A percentile compares a stretch with the other conserved stretches of the same genome.
Conservation (phyloP, 2,329 filamentous ascomycete species). For the Pleomassaria siparia region DNA sequence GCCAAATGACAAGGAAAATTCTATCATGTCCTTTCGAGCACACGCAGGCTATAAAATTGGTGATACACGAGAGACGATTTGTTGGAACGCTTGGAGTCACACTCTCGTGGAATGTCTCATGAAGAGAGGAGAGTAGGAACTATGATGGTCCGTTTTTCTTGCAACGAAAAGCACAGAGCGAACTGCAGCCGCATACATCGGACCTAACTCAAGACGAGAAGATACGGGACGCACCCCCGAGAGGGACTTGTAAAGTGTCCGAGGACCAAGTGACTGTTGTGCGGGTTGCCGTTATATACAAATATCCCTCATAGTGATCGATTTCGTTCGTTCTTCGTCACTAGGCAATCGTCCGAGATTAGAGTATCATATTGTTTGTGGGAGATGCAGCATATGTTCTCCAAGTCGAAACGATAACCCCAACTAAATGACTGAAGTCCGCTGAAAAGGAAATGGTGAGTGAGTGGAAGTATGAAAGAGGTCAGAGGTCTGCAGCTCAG, state of each 20-base stretch:
- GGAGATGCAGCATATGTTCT: neutral
- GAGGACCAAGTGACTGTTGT: slow-evolving; percentile 52
- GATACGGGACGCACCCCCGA: slow-evolving; percentile 48
- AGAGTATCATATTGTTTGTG: too few relatives aligned
- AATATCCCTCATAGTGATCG: neutral
- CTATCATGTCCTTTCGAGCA: too few relatives aligned
- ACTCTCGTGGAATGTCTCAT: slow-evolving; percentile 47
- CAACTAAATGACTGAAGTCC: neutral
- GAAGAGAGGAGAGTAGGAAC: slow-evolving; percentile 55
- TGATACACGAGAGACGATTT: slow-evolving; percentile 31
- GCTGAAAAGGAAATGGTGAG: neutral
- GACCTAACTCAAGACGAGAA: slow-evolving; percentile 51
- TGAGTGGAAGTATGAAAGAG: neutral
- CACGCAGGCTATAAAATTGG: too few relatives aligned
- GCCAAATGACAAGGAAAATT: neutral
- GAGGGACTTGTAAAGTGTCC: slow-evolving; percentile 48
- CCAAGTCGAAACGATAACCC: neutral
- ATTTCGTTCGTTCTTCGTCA: too few relatives aligned
- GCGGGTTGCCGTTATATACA: slow-evolving; percentile 28
- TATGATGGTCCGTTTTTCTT: slow-evolving; percentile 57
- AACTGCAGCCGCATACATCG: slow-evolving; percentile 46
- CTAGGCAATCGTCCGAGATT: too few relatives aligned
- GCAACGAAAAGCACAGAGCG: slow-evolving; percentile 48
- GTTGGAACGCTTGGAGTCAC: slow-evolving; percentile 58
- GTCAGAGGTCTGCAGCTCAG: neutral